Evolutionary conservation across 208 protist species (phyloP).

Genomic region (Trypanosoma scelopori): DNA sequence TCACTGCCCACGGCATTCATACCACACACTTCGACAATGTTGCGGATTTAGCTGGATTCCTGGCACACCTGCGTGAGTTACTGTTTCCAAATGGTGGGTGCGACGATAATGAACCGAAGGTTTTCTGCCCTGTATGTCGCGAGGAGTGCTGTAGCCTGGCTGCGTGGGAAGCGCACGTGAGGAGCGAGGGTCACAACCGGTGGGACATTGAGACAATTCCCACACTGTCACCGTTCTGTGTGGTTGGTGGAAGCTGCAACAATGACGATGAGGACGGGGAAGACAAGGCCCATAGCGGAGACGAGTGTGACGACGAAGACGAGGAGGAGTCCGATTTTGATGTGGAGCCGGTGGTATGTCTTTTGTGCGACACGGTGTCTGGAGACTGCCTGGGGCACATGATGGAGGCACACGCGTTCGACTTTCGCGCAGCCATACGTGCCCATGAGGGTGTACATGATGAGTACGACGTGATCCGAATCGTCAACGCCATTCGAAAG

Average conservation of each 20-base stretch:
- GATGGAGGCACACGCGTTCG: conserved; percentile 45
- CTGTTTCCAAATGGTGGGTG: conserved; percentile 26
- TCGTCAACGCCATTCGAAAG: conserved; percentile 69
- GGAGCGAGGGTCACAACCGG: conserved; percentile 24
- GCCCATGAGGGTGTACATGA: conserved; percentile 44
- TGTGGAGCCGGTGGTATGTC: conserved; percentile 44
- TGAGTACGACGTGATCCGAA: conserved; percentile 79
- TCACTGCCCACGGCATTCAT: conserved; percentile 39
- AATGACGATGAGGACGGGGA: conserved; percentile 21
- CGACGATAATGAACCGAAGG: too few relatives aligned
- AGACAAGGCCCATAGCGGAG: conserved; percentile 11
- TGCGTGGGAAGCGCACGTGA: conserved; percentile 26
- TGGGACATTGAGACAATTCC: conserved; percentile 63
- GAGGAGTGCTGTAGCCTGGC: conserved; percentile 15
- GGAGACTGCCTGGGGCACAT: conserved; percentile 60
- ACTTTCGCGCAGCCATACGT: conserved; percentile 43
- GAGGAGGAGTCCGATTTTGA: conserved; percentile 59
- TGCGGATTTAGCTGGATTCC: conserved; percentile 43
- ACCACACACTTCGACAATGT: conserved; percentile 60
- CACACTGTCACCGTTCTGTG: conserved; percentile 38
- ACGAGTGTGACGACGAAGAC: conserved; percentile 38
- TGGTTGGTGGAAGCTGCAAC: conserved; percentile 12
- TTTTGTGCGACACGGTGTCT: conserved; percentile 55
- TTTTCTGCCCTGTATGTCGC: conserved; percentile 59
- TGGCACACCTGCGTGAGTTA: conserved; percentile 25